Evolutionary conservation across 2,329 filamentous ascomycete species (phyloP), one percentile per base, ranked within the genome.

Genomic region (Neonectria faginata): DNA sequence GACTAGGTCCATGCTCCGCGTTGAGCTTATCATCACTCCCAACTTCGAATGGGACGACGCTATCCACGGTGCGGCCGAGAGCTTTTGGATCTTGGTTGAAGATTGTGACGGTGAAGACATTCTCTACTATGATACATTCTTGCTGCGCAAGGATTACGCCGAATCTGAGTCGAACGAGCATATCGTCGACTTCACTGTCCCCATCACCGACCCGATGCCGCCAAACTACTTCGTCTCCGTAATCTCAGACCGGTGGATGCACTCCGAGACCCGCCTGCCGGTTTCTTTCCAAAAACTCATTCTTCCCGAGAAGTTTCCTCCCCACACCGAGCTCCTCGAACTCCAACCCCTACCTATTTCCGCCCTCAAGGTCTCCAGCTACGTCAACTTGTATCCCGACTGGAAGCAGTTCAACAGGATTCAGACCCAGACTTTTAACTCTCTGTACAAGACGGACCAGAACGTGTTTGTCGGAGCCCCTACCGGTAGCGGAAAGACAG

Each of bases 181-280:
- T 79, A 81, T 97, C 11, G 91, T 99, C 29, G 96, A 99, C 72
- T 96, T 99, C 73, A 98, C 95, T 0, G 95, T 98, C 3, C 92
- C 96, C 0, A 97, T 99, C 70, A 94, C 93, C 0, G 96, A 99
- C 72, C 97, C 97, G 0, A 97, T 98, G 92, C 96, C 96, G 14
- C 96, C 97, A 0, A 97, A 99, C 79, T 99, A 99, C 82, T 99
- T 99, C 81, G 93, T 99, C 73, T 96, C 94, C 0, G 88, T 99
- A 42, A 82, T 97, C 20, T 98, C 95, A 3, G 96, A 99, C 78
- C 87, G 96, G 71, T 99, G 96, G 96, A 97, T 99, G 93, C 93
- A 97, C 77, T 93, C 95, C 0, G 94, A 99, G 81, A 97, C 94
- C 1, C 94, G 94, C 76, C 84, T 99, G 58, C 91, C 95, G 0